Base-by-base conservation (phyloP, 352 stramenopile genomes). In the Pythium brachiatum region DNA sequence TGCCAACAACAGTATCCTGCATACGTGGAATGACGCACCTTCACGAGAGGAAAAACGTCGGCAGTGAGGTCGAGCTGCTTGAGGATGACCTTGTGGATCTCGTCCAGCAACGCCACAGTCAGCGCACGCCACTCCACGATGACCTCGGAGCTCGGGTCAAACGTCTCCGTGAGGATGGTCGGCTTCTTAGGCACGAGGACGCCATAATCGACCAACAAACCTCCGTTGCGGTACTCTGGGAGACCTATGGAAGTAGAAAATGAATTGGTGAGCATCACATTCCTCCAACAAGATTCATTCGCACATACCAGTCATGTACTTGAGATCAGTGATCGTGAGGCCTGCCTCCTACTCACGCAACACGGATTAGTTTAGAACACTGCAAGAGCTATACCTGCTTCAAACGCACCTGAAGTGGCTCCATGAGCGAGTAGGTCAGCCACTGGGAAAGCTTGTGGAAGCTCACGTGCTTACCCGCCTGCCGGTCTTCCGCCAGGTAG, bases 371-470 rank as follows among this genome's bases (percentile, higher is more conserved):
- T n/a, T n/a, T n/a, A n/a, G n/a, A n/a, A n/a, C n/a, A n/a, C n/a
- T 46, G 1, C 1, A 21, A 11, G 7, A 57, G 23, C 15, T 43
- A 20, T 26, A 36, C 2, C 39, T 27, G 0, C 7, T 13, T 21
- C 15, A 44, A 34, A 36, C 62, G 3, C 3, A 78, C 71, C 53
- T 90, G 77, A 26, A 94, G 68, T 0, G 87, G 87, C 61, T 96
- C 87, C 79, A 96, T 93, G 18, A 96, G 66, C 12, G 85, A 94
- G 70, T 94, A 96, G 20, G 87, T 95, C 51, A 94, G 65, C 87
- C 87, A 96, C 70, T 96, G 87, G 9, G 85, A 93, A 7, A 96
- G 76, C 72, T 96, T 96, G 74, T 96, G 87, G 64, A 96, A 96
- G 61, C 83, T 89, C 31, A 96, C 84, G 39, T 88, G 83, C 36